Evolutionary conservation across 75 land plant species (phyloP), one percentile per base, ranked within the genome.

Genomic region (Selaginella tamariscina): DNA sequence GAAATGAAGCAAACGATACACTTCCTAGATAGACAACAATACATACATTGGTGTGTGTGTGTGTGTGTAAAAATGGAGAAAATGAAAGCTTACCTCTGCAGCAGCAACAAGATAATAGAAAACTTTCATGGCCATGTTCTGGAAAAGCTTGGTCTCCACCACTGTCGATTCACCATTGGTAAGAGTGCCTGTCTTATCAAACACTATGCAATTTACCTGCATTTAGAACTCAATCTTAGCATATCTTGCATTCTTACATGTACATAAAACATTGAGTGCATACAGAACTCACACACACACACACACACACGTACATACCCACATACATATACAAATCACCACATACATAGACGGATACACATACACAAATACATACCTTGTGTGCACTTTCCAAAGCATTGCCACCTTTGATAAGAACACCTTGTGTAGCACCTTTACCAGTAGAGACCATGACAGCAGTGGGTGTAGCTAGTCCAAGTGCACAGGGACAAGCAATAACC

Each of bases 391-490:
- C 98, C 18, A 93, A 68, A 32, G 98, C 95, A 69, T 80, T 70
- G 22, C 98, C 98, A 1, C 98, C 98, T 73, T 93, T 93, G 54
- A 93, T 93, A 9, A 93, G 83, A 1, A 93, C 89, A 68, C 98
- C 98, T 63, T 86, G 90, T 5, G 90, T 73, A 30, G 95, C 98
- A 27, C 98, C 98, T 69, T 79, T 81, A 11, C 98, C 98, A 20
- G 98, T 93, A 26, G 86, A 94, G 55, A 93, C 98, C 98, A 93
- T 93, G 27, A 93, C 95, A 27, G 98, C 98, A 5, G 98, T 93
- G 13, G 98, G 98, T 2, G 98, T 93, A 32, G 98, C 98, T 21
- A 93, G 79, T 28, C 98, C 98, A 0, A 93, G 72, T 68, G 98
- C 95, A 72, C 98, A 93, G 22, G 98, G 98, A 56, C 98, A 93